Evolutionary conservation across 2,329 filamentous ascomycete genomes (phyloP).

Genomic region (Bipolaris zeicola): DNA sequence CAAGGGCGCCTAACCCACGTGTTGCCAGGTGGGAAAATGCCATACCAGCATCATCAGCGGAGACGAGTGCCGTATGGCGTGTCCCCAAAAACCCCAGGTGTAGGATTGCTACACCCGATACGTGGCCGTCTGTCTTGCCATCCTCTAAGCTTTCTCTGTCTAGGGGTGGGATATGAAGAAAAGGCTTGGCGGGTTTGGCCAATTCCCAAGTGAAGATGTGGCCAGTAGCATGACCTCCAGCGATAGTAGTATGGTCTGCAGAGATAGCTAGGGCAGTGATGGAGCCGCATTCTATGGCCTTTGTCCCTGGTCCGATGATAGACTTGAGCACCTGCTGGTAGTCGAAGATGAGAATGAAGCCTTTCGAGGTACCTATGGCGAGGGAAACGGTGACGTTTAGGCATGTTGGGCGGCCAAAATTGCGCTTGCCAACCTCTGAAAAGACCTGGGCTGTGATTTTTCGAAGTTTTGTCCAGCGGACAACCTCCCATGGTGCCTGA

Average conservation of each 20-base stretch:
- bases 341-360: slow-evolving; percentile 93
- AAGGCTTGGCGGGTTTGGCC: slow-evolving; percentile 78
- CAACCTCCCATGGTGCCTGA: slow-evolving; percentile 91
- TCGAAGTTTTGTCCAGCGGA: slow-evolving; percentile 91
- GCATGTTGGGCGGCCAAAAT: slow-evolving; percentile 90
- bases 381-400: slow-evolving; percentile 86
- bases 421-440: slow-evolving; percentile 88
- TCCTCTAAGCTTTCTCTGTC: slow-evolving; percentile 68
- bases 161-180: slow-evolving; percentile 82
- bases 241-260: slow-evolving; percentile 90
- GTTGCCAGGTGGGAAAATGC: slow-evolving; percentile 97
- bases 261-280: slow-evolving; percentile 89
- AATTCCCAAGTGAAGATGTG: slow-evolving; percentile 98
- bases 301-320: slow-evolving; percentile 91
- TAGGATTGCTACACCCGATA: slow-evolving; percentile 76
- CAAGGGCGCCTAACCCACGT: slow-evolving; percentile 84
- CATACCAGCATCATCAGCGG: slow-evolving; percentile 94
- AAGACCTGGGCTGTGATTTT: slow-evolving; percentile 90
- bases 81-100: slow-evolving; percentile 96
- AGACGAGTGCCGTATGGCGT: slow-evolving; percentile 90
- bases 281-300: slow-evolving; percentile 88
- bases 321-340: slow-evolving; percentile 94
- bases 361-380: slow-evolving; percentile 90
- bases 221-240: slow-evolving; percentile 85
- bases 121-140: slow-evolving; percentile 78